Conservation (phyloP, 371 early-diverging fungal species). For the Actinomortierella wolfii region DNA sequence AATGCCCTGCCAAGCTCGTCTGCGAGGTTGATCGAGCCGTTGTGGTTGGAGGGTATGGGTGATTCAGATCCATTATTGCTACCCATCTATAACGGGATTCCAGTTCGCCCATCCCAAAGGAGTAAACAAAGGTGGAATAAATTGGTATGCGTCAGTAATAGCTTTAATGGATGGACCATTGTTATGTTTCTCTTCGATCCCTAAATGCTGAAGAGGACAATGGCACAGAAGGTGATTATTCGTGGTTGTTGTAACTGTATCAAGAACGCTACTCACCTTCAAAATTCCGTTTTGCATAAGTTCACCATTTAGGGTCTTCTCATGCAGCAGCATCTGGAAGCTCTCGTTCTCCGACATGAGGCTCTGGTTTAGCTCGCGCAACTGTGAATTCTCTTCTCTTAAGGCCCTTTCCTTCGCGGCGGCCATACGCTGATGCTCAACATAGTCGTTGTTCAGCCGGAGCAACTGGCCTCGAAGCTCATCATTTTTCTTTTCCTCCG, state of each 20-base stretch:
- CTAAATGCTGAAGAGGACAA: background rate
- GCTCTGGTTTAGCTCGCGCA: conserved; percentile 69
- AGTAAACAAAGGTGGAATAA: too few species aligned
- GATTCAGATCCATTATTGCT: too few species aligned
- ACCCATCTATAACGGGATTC: too few species aligned
- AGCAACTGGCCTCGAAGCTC: conserved; percentile 29
- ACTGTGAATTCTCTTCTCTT: conserved; percentile 62
- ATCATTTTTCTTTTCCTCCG: conserved; percentile 22
- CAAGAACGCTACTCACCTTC: conserved; percentile 29
- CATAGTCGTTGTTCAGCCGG: conserved; percentile 18
- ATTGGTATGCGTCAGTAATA: too few species aligned
- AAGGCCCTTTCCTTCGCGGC: conserved; percentile 37
- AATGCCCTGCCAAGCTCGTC: conserved; percentile 64
- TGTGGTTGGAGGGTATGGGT: conserved; percentile 2
- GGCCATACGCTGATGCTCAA: conserved; percentile 22
- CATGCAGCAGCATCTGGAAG: conserved; percentile 79
- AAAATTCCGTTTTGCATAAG: conserved; percentile 64
- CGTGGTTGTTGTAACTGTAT: background rate
- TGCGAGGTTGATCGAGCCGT: conserved; percentile 56
- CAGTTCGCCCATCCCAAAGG: too few species aligned
- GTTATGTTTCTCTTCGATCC: background rate
- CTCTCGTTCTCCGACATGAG: conserved; percentile 87
- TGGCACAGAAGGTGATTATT: background rate
- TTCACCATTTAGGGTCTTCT: conserved; percentile 83
- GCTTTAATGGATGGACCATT: background rate